Conservation (phyloP, 768 basidiomycete species). For the Lactarius hengduanensis region DNA sequence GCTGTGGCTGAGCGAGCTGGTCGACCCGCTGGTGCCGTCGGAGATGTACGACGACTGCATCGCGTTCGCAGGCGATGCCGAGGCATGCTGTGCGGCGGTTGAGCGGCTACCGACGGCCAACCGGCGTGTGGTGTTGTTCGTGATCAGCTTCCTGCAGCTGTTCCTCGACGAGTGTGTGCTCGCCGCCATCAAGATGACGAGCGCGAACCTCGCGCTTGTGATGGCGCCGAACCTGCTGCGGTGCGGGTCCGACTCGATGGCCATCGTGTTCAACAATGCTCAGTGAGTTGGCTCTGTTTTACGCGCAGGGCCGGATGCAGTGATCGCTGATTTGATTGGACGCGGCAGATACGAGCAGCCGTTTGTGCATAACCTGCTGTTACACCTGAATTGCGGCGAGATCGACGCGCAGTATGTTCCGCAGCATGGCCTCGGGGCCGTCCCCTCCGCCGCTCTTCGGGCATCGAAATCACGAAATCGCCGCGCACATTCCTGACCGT, state of each 20-base stretch:
- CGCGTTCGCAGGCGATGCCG: constrained; percentile 59
- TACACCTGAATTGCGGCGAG: constrained; percentile 72
- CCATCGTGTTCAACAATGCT: constrained; percentile 87
- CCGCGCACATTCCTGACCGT: constrained; percentile 32
- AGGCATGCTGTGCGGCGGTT: constrained; percentile 71
- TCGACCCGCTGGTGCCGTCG: constrained; percentile 88
- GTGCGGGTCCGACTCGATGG: constrained; percentile 85
- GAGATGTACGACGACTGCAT: constrained; percentile 93
- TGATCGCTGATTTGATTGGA: background rate
- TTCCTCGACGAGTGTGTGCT: constrained; percentile 80
- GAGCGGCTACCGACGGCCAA: constrained; percentile 84
- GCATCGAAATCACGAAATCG: constrained; percentile 57
- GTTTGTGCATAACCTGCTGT: constrained; percentile 81
- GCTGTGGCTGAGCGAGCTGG: constrained; percentile 89
- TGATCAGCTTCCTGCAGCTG: constrained; percentile 87
- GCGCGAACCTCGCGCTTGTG: constrained; percentile 82
- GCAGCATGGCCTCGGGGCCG: constrained; percentile 73
- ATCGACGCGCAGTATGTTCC: constrained; percentile 80
- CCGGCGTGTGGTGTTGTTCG: constrained; percentile 80
- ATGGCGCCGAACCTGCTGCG: constrained; percentile 90
- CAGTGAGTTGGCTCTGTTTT: constrained; percentile 53
- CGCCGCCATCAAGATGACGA: constrained; percentile 82
- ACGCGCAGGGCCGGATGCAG: no score
- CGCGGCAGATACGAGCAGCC: constrained; percentile 73
- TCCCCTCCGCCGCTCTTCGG: constrained; percentile 45